Percentiles rank a stretch among this genome's conserved stretches.
Evolutionary conservation across 2,329 filamentous ascomycete genomes (phyloP).

Genomic region (Elsinoe necatrix): DNA sequence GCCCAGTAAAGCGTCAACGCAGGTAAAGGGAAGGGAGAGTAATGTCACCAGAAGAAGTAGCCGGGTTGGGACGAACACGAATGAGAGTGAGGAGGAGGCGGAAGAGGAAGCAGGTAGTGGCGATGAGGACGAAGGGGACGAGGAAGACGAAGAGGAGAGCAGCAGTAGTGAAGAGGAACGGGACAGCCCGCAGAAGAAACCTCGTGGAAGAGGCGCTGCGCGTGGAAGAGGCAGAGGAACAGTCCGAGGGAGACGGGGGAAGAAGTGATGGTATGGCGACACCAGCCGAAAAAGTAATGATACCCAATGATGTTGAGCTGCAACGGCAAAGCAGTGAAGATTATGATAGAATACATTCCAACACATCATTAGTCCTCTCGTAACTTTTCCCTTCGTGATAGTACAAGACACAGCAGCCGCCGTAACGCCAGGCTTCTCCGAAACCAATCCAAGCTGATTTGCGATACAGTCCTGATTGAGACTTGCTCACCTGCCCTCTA

Average conservation of each 20-base stretch:
- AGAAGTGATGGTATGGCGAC: not conserved
- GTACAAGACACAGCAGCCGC: not conserved
- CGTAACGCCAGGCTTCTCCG: not conserved
- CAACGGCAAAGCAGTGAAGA: not conserved
- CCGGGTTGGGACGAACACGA: constrained; percentile 1
- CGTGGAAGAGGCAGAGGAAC: constrained; percentile 8
- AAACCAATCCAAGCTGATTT: not conserved
- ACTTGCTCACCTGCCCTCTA: not conserved
- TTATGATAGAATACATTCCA: constrained; percentile 7
- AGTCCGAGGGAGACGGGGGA: not conserved
- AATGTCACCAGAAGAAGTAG: constrained; percentile 3
- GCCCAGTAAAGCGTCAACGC: not conserved
- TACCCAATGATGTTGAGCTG: not conserved
- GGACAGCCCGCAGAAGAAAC: constrained; percentile 15
- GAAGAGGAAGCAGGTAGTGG: constrained; percentile 4
- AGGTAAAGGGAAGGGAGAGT: constrained; percentile 2
- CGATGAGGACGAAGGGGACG: not conserved
- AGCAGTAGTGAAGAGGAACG: constrained; percentile 10
- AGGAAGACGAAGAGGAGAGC: constrained; percentile 5
- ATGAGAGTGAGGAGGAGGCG: constrained; percentile 14
- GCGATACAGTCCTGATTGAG: not conserved
- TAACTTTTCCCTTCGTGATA: not conserved
- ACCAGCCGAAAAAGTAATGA: not conserved
- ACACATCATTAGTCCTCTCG: not conserved
- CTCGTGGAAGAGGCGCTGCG: not conserved